Evolutionary conservation across 768 basidiomycete species (phyloP).

Genomic region (Leccinum disarticulatum): DNA sequence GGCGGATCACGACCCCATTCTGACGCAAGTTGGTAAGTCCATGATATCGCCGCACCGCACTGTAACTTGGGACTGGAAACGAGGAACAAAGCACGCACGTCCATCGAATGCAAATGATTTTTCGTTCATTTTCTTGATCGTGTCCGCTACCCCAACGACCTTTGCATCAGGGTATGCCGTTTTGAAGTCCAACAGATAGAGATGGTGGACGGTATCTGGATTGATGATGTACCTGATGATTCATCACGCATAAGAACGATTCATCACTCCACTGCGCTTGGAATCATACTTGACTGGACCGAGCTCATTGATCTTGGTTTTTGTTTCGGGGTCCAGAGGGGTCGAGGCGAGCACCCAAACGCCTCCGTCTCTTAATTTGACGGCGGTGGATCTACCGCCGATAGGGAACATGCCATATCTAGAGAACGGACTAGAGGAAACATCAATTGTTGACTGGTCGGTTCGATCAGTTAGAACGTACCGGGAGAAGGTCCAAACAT

Average conservation of each 20-base stretch:
- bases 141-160: slow-evolving; percentile 64
- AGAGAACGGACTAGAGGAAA: slow-evolving; percentile 54
- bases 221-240: slow-evolving; percentile 54
- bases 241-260: not conserved
- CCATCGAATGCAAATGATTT: slow-evolving; percentile 61
- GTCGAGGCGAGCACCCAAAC: slow-evolving; percentile 87
- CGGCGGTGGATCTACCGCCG: slow-evolving; percentile 82
- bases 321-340: slow-evolving; percentile 65
- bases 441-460: slow-evolving; percentile 6
- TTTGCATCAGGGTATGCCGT: slow-evolving; percentile 70
- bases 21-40: slow-evolving; percentile 12
- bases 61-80: not conserved
- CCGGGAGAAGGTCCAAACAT: slow-evolving; percentile 69
- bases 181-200: slow-evolving; percentile 65
- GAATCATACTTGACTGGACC: slow-evolving; percentile 62
- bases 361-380: slow-evolving; percentile 63
- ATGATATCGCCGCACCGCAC: not conserved
- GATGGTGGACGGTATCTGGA: slow-evolving; percentile 56
- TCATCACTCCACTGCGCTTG: not conserved
- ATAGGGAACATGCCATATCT: slow-evolving; percentile 68
- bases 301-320: slow-evolving; percentile 55
- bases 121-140: slow-evolving; percentile 49
- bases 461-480: slow-evolving; percentile 25
- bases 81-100: slow-evolving; percentile 38
- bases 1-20: slow-evolving; percentile 66